phyloP scores from a whole-genome alignment of 257 asterid species.

The Solanum phureja region DNA sequence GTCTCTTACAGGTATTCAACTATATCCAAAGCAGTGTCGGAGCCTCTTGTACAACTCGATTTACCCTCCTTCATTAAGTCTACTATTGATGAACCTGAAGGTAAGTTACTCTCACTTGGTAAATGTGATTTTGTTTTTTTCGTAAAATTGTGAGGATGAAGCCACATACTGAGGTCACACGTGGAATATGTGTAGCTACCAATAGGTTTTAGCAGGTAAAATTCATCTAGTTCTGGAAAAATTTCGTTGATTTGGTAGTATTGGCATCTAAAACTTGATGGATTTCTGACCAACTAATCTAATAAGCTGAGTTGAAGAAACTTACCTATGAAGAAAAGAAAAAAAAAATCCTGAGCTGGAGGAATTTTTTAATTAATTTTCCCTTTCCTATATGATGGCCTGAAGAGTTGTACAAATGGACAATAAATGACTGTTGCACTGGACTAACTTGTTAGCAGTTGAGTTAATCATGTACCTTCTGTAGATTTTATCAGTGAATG shows the following conservation, averaged over 20 bases:
- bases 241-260: neutral
- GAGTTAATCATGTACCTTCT: neutral
- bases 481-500: neutral
- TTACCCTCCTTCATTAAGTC: conserved; percentile 44
- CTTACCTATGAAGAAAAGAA: neutral
- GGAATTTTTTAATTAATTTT: neutral
- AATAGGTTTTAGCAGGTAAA: neutral
- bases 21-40: conserved; percentile 16
- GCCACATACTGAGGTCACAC: neutral
- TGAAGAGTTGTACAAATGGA: neutral
- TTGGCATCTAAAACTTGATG: neutral
- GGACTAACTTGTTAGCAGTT: neutral
- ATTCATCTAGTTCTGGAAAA: neutral
- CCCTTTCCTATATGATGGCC: neutral
- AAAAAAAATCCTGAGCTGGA: neutral
- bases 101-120: conserved; percentile 16
- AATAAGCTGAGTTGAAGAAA: neutral
- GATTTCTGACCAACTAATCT: neutral
- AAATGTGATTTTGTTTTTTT: neutral
- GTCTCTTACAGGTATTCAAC: conserved; percentile 76
- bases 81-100: conserved; percentile 45
- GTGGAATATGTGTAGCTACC: neutral
- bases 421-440: neutral
- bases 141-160: neutral
- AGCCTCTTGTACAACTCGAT: conserved; percentile 17